Evolutionary conservation across 805 yeast species (phyloP).

Genomic region (Sugiyamaella boreocaroliniensis): DNA sequence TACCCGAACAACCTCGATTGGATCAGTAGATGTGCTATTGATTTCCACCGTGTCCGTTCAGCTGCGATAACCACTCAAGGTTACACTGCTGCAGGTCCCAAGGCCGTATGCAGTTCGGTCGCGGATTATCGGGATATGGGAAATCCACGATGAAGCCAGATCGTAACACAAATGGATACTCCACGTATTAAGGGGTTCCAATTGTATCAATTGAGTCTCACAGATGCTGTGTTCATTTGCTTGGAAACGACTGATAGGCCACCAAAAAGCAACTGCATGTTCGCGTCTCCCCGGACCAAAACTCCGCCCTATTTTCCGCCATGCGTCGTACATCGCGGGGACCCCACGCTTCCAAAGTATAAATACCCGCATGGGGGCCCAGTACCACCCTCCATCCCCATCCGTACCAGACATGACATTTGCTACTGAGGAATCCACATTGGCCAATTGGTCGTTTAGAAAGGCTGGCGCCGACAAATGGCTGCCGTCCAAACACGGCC

Average conservation of each 20-base stretch:
- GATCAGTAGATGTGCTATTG: too few relatives aligned
- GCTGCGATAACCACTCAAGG: too few relatives aligned
- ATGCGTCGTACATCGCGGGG: background rate
- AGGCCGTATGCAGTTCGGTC: too few relatives aligned
- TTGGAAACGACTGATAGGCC: too few relatives aligned
- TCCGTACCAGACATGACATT: background rate
- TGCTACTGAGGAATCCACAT: background rate
- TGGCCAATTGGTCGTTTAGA: conserved; percentile 16
- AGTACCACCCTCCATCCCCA: background rate
- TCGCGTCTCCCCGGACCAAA: background rate
- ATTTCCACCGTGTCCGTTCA: too few relatives aligned
- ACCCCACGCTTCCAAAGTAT: background rate
- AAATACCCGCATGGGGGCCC: background rate
- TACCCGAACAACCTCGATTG: too few relatives aligned
- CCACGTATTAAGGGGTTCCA: too few relatives aligned
- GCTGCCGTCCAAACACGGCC: conserved; percentile 13
- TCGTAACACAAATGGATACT: too few relatives aligned
- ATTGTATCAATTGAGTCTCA: background rate
- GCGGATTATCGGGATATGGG: too few relatives aligned
- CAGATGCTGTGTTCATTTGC: background rate
- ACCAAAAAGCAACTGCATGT: background rate
- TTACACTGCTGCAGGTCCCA: too few relatives aligned
- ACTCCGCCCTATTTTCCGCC: background rate
- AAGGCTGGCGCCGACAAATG: conserved; percentile 15
- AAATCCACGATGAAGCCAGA: too few relatives aligned